phyloP scores from a whole-genome alignment of 2,329 filamentous ascomycete species.

The Sarocladiaceae sp. region DNA sequence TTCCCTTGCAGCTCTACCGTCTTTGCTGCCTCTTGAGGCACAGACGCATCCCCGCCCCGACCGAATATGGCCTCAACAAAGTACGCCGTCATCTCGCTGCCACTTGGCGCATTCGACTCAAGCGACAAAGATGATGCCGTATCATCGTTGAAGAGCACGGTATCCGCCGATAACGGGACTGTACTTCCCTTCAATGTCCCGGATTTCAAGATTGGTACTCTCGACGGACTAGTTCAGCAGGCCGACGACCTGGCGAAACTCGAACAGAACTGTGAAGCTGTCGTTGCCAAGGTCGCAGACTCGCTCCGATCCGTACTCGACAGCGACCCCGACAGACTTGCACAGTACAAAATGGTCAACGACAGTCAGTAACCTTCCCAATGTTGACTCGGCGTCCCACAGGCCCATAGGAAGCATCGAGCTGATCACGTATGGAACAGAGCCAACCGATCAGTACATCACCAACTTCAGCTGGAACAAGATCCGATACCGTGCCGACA shows the following conservation, averaged over 20 bases:
- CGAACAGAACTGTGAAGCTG: slow-evolving; percentile 70
- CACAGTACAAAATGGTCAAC: slow-evolving; percentile 88
- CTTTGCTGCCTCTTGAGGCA: slow-evolving; percentile 8
- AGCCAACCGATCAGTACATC: slow-evolving; percentile 93
- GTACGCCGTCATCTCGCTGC: slow-evolving; percentile 88
- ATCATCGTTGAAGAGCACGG: slow-evolving; percentile 65
- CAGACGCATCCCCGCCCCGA: slow-evolving; percentile 7
- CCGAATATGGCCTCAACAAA: slow-evolving; percentile 45
- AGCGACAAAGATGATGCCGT: slow-evolving; percentile 78
- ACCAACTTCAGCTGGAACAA: slow-evolving; percentile 93
- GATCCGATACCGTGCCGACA: slow-evolving; percentile 93
- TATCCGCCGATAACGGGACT: slow-evolving; percentile 70
- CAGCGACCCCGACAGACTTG: slow-evolving; percentile 76
- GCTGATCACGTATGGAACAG: slow-evolving; percentile 43
- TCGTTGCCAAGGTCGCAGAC: slow-evolving; percentile 85
- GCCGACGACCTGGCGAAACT: slow-evolving; percentile 93
- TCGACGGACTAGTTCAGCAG: slow-evolving; percentile 92
- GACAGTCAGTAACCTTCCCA: slow-evolving; percentile 67
- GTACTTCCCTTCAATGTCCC: slow-evolving; percentile 78
- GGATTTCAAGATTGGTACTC: slow-evolving; percentile 94
- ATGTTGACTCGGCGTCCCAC: no score
- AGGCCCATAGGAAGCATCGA: neutral
- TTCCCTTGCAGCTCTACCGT: slow-evolving; percentile 8
- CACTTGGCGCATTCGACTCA: slow-evolving; percentile 79
- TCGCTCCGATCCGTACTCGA: slow-evolving; percentile 79